A percentile compares a stretch with the other conserved stretches of the same genome.
phyloP scores from a whole-genome alignment of 495 filamentous ascomycete species.

The Coniosporium apollinis region DNA sequence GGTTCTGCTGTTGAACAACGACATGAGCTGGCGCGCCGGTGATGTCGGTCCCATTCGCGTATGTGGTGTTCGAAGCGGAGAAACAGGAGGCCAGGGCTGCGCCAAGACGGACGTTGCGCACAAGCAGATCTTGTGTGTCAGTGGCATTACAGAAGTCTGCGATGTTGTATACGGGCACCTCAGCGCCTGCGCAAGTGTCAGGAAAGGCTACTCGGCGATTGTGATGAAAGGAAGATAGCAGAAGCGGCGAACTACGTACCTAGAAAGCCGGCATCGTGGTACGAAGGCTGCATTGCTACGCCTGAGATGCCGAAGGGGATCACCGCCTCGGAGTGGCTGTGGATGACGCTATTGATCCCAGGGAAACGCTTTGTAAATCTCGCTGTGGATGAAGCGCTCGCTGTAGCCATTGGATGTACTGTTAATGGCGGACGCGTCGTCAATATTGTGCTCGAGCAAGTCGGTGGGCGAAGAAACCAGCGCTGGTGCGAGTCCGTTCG shows the following conservation, averaged over 20 bases:
- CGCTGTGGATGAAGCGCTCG: constrained; percentile 33
- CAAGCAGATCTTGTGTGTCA: constrained; percentile 21
- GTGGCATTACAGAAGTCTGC: constrained; percentile 14
- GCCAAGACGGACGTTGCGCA: constrained; percentile 28
- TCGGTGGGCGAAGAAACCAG: constrained; percentile 23
- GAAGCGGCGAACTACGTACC: constrained; percentile 11
- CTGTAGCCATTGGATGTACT: constrained; percentile 14
- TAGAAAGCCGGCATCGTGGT: constrained; percentile 35
- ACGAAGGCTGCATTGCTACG: constrained; percentile 26
- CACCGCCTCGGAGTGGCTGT: constrained; percentile 30
- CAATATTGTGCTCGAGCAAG: constrained; percentile 25
- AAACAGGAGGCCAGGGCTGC: constrained; percentile 26
- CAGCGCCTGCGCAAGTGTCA: constrained; percentile 4
- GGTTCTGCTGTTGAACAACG: constrained; percentile 22
- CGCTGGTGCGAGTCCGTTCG: constrained; percentile 24
- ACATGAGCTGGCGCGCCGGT: constrained; percentile 12
- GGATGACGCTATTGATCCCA: constrained; percentile 28
- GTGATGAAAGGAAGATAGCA: neutral
- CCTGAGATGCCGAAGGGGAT: constrained; percentile 29
- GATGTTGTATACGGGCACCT: constrained; percentile 21
- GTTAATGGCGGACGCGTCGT: constrained; percentile 21
- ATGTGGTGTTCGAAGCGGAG: constrained; percentile 15
- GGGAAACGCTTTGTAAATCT: constrained; percentile 33
- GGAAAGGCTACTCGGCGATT: neutral
- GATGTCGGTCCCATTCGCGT: neutral